Base-by-base conservation (phyloP, 2,329 filamentous ascomycete species). In the Ophiostoma quercus region DNA sequence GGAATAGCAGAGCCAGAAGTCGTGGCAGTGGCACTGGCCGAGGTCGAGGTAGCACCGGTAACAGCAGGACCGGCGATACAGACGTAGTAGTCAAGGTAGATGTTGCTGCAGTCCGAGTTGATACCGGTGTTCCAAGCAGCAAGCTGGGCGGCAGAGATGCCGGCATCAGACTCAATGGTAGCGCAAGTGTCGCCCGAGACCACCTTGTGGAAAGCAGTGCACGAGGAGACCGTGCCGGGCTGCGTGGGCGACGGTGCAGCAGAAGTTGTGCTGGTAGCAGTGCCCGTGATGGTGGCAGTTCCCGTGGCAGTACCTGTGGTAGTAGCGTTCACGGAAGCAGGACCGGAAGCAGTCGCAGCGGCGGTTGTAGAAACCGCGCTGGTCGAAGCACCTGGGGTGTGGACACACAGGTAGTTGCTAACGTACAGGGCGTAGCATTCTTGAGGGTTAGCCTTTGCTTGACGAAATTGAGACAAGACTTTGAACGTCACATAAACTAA, bases 61-160 rank as follows among this genome's bases (percentile, higher is more conserved):
- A n/a, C 43, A 9, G 68, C 66, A 11, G 68, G 32, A 5, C 69
- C 68, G 39, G 66, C 70, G 16, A 68, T 47, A 51, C 71, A 72
- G 19, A 72, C 68, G 29, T 71, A 68, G 67, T 70, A 70, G n/a
- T 54, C 70, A 3, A 68, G 67, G 47, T 60, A 67, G 14, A 71
- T 63, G 41, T 71, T 69, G 16, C n/a, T 22, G 67, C 71, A 72
- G 39, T 66, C 39, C 19, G 34, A 34, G 34, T 65, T 8, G 8
- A 70, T 37, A 2, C 51, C 39, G 19, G 68, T 66, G 71, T 72
- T 72, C 71, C 71, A 72, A 8, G 34, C 11, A 9, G 47, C 3
- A 22, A 72, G 67, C n/a, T 68, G 19, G 29, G 66, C 32, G 5
- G 39, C 29, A 3, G 29, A 14, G 29, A 72, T 22, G 34, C 69